phyloP scores from a whole-genome alignment of 306 rosid genomes.

The Vigna angularis region DNA sequence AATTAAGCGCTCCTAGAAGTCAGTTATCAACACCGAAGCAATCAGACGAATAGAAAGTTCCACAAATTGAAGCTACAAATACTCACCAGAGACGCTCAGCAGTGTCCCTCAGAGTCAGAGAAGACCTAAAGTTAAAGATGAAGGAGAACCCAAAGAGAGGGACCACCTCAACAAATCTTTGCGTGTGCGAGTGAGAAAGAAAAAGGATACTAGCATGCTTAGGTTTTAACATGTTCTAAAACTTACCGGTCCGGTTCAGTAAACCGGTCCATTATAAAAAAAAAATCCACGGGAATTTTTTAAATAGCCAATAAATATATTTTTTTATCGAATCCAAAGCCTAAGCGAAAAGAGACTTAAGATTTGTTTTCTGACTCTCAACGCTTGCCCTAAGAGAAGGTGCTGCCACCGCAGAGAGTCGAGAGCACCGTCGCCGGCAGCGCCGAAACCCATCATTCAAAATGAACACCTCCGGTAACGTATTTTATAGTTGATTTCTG shows the following conservation, averaged over 20 bases:
- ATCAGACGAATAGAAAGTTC: neutral
- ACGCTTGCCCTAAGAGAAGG: neutral
- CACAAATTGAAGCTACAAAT: neutral
- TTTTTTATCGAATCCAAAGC: neutral
- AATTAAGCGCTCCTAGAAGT: neutral
- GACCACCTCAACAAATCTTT: conserved; percentile 2
- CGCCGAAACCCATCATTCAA: neutral
- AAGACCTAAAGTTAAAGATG: conserved; percentile 23
- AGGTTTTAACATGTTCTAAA: neutral
- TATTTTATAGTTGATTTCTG: neutral
- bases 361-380: neutral
- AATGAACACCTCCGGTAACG: neutral
- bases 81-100: conserved; percentile 1
- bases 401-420: neutral
- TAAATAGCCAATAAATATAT: neutral
- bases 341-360: conserved; percentile 1
- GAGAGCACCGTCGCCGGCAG: neutral
- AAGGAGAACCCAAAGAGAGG: neutral
- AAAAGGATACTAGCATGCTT: neutral
- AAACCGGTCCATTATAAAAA: conserved; percentile 7
- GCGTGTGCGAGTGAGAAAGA: neutral
- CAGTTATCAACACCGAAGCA: neutral
- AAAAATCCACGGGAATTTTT: neutral
- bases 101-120: conserved; percentile 5
- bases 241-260: neutral